These are phyloP conservation scores for Populus tremula DNA, from an alignment of 345 rosid genomes.

Conservation along the genomic window DNA sequence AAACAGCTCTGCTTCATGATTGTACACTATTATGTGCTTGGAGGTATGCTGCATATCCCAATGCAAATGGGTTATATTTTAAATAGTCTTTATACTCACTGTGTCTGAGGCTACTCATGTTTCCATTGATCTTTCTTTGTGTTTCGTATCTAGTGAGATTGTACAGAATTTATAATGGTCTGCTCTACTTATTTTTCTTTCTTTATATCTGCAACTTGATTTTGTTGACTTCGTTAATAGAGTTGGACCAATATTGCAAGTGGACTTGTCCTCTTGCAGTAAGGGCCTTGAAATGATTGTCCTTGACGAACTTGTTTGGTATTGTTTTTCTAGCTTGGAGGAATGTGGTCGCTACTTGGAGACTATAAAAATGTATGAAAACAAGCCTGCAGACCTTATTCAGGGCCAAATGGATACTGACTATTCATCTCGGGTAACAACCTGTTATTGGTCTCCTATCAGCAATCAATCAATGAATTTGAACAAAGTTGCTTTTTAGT, in stretches of 20 bases:
- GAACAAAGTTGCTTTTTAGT: neutral
- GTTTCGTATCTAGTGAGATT: neutral
- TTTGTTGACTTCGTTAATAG: neutral
- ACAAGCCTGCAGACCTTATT: constrained; percentile 91
- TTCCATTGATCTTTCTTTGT: neutral
- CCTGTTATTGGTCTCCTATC: neutral
- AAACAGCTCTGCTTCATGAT: constrained; percentile 80
- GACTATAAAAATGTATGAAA: constrained; percentile 88
- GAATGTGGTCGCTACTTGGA: constrained; percentile 98
- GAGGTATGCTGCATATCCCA: constrained; percentile 44
- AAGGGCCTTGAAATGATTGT: neutral
- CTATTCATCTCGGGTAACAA: constrained; percentile 70
- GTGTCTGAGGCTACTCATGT: neutral
- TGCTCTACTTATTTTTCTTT: neutral
- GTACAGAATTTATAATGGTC: neutral
- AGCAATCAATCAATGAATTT: neutral
- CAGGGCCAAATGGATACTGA: constrained; percentile 94
- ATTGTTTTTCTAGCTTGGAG: constrained; percentile 55
- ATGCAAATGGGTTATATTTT: neutral
- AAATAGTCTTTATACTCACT: neutral
- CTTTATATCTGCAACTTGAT: neutral
- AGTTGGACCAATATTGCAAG: neutral
- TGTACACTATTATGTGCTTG: constrained; percentile 85
- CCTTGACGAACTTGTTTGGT: neutral
- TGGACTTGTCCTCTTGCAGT: neutral